These are phyloP conservation scores for Trypanosoma lewisi DNA, from an alignment of 208 protist species.

Conservation along the genomic window DNA sequence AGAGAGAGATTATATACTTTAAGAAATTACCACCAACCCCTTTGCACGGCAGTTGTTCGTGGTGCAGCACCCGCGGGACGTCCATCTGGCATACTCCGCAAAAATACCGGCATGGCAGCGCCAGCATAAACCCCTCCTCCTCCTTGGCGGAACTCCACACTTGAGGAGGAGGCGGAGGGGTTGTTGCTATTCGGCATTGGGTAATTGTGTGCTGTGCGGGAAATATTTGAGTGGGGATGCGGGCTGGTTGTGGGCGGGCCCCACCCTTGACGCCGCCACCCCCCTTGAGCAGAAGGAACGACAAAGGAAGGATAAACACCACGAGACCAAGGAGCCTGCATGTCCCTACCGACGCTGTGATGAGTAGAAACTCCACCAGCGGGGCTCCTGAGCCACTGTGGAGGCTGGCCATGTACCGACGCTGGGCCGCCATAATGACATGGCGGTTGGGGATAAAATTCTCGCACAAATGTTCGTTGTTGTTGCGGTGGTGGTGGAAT, in stretches of 20 bases:
- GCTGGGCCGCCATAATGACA: neutral
- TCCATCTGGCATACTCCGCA: neutral
- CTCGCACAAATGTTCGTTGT: neutral
- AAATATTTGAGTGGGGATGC: neutral
- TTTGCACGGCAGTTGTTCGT: slow-evolving; percentile 4
- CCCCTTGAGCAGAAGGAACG: neutral
- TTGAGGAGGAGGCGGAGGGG: neutral
- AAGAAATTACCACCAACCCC: slow-evolving; percentile 15
- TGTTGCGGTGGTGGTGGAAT: neutral
- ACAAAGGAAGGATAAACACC: neutral
- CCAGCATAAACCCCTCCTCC: neutral
- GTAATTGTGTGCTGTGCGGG: neutral
- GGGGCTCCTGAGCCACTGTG: neutral
- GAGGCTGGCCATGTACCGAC: neutral
- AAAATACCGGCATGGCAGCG: neutral
- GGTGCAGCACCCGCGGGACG: neutral
- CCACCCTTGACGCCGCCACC: neutral
- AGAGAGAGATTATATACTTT: neutral
- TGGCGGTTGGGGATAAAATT: neutral
- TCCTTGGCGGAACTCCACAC: neutral
- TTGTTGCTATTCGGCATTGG: neutral
- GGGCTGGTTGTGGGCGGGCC: neutral
- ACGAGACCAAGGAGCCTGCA: neutral
- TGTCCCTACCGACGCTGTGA: neutral
- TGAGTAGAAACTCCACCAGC: neutral